Evolutionary conservation across 2,329 filamentous ascomycete species (phyloP).

Genomic region (Xylariomycetidae sp.): DNA sequence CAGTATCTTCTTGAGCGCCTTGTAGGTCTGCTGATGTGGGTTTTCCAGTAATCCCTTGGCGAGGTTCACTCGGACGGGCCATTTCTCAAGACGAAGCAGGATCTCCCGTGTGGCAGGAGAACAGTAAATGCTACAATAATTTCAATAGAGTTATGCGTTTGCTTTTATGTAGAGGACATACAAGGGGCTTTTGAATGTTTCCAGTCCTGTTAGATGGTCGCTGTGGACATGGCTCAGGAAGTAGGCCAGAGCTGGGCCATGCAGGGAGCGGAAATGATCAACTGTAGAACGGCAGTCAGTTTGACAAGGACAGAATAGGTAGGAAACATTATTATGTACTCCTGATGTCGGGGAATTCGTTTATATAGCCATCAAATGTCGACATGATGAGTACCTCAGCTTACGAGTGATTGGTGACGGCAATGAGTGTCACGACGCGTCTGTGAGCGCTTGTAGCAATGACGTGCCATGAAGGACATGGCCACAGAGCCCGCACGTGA

Average conservation of each 20-base stretch:
- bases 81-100: constrained; percentile 73
- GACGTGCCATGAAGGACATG: too few species aligned
- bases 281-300: constrained; percentile 42
- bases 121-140: constrained; percentile 65
- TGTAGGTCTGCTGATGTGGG: constrained; percentile 65
- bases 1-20: constrained; percentile 66
- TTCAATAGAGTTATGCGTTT: constrained; percentile 1
- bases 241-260: constrained; percentile 66
- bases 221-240: constrained; percentile 93
- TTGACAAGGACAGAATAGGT: constrained; percentile 1
- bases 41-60: constrained; percentile 72
- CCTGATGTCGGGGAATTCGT: constrained; percentile 75
- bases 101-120: constrained; percentile 79
- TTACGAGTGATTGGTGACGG: too few species aligned
- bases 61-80: constrained; percentile 76
- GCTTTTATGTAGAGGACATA: constrained; percentile 23
- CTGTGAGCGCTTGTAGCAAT: too few species aligned
- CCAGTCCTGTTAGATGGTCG: constrained; percentile 80
- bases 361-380: constrained; percentile 67
- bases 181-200: constrained; percentile 73
- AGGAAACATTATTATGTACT: constrained; percentile 37
- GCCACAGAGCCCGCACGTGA: too few species aligned
- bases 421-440: too few species aligned
- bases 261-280: constrained; percentile 70
- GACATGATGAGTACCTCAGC: too few species aligned